Evolutionary conservation across 2,329 filamentous ascomycete genomes (phyloP), one percentile per base, ranked within the genome.

Genomic region (Neofusicoccum umdonicola): DNA sequence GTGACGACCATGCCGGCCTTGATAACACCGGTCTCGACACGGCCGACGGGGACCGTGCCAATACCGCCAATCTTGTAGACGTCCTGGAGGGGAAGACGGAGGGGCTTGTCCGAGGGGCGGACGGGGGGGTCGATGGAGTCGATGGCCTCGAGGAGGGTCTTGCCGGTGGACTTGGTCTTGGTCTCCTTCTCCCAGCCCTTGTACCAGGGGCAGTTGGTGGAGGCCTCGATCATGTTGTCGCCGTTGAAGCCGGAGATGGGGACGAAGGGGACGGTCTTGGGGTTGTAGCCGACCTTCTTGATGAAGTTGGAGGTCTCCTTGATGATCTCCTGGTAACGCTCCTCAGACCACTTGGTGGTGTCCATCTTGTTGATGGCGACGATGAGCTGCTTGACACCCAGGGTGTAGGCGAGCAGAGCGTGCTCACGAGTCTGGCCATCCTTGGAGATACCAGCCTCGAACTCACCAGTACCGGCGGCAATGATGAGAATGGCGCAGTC

Each of bases 401-500:
- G 92, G 83, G 95, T 98, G 92, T 95, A 98, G 83, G 95, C 94
- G 80, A 99, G 93, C 78, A 99, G 92, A 85, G 95, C 95, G 92
- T 99, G 95, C 93, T 99, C 95, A 92, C 95, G 95, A 77, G 95
- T 99, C 92, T 99, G 95, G 84, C 95, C 95, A 92, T 98, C 95
- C 92, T 99, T 99, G 90, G 95, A 98, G 91, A 99, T 99, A 98
- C 95, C 95, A 90, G 95, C 95, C 90, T 99, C 95, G 90, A 99
- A 99, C 90, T 99, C 95, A 97, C 95, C 95, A 92, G 93, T 97
- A 88, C 95, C 95, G 80, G 95, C 93, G 78, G 94, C 95, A 85
- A 99, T 99, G 87, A 99, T 98, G 88, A 99, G 93, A 83, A 99
- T 92, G 80, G 95, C 95, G 86, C 95, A 98, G 82, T 99, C 95